A percentile compares a stretch with the other conserved stretches of the same genome.
phyloP scores from a whole-genome alignment of 306 rosid species.

The Corylus americana region DNA sequence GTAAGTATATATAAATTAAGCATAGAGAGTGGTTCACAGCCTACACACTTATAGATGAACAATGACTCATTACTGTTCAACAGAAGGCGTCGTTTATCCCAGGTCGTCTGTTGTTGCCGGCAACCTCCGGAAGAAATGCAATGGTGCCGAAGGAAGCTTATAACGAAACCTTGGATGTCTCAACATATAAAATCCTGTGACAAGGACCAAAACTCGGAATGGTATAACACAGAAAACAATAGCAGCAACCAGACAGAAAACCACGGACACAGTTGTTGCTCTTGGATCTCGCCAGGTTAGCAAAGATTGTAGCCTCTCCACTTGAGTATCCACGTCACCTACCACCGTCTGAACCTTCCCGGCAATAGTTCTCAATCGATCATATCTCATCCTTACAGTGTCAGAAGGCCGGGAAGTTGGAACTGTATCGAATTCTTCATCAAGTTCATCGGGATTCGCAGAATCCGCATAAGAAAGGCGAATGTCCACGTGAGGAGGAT shows the following conservation, averaged over 20 bases:
- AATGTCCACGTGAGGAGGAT: slow-evolving; percentile 98
- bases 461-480: slow-evolving; percentile 80
- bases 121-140: slow-evolving; percentile 88
- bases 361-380: slow-evolving; percentile 79
- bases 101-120: slow-evolving; percentile 76
- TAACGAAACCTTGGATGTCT: slow-evolving; percentile 95
- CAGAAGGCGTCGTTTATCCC: too few relatives aligned
- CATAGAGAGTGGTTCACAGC: too few relatives aligned
- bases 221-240: slow-evolving; percentile 84
- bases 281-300: slow-evolving; percentile 98
- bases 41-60: too few relatives aligned
- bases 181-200: slow-evolving; percentile 76
- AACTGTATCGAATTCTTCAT: slow-evolving; percentile 90
- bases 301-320: slow-evolving; percentile 89
- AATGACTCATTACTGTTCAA: slow-evolving; percentile 46
- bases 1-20: too few relatives aligned
- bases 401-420: slow-evolving; percentile 78
- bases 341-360: slow-evolving; percentile 90
- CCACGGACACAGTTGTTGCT: slow-evolving; percentile 83
- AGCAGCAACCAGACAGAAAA: slow-evolving; percentile 88
- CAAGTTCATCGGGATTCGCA: slow-evolving; percentile 85
- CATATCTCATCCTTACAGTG: slow-evolving; percentile 82
- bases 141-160: slow-evolving; percentile 89
- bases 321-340: slow-evolving; percentile 94
- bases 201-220: slow-evolving; percentile 85